Conservation (phyloP, 2,329 filamentous ascomycete species). For the Ophiostoma novo-ulmi region DNA sequence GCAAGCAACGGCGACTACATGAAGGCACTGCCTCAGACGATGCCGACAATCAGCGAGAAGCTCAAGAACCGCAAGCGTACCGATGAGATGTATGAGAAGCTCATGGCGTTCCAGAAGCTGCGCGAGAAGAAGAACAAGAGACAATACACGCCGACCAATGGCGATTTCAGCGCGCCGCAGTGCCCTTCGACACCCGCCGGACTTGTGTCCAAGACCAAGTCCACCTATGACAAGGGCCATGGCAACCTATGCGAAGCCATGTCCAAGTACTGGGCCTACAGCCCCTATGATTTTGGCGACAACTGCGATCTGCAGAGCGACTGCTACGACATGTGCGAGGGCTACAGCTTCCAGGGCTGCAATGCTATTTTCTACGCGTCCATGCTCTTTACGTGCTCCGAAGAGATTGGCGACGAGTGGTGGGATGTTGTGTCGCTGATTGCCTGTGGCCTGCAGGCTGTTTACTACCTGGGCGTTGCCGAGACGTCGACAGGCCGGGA, state of each 20-base stretch:
- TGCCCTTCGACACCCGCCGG: conserved; percentile 12
- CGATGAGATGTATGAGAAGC: conserved; percentile 14
- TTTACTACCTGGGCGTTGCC: conserved; percentile 19
- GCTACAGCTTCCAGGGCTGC: conserved; percentile 22
- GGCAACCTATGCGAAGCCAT: conserved; percentile 22
- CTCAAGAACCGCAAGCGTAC: conserved; percentile 16
- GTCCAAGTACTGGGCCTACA: conserved; percentile 20
- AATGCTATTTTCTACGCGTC: conserved; percentile 20
- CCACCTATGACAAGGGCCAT: conserved; percentile 16
- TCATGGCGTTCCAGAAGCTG: conserved; percentile 12
- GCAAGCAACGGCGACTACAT: conserved; percentile 11
- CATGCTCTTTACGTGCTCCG: conserved; percentile 15
- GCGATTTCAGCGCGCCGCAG: conserved; percentile 21
- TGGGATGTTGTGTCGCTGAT: conserved; percentile 21
- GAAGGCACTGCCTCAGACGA: conserved; percentile 17
- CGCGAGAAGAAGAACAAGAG: conserved; percentile 11
- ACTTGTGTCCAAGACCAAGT: conserved; percentile 17
- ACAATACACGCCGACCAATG: conserved; percentile 19
- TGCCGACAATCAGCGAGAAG: conserved; percentile 17
- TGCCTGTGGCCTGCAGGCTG: conserved; percentile 18
- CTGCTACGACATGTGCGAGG: conserved; percentile 20
- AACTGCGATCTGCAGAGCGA: conserved; percentile 18
- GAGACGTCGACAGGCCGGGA: conserved; percentile 19
- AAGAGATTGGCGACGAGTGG: conserved; percentile 21
- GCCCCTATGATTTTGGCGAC: conserved; percentile 22